These are phyloP conservation scores for Prosopis cineraria DNA, from an alignment of 306 rosid species.

Conservation along the genomic window DNA sequence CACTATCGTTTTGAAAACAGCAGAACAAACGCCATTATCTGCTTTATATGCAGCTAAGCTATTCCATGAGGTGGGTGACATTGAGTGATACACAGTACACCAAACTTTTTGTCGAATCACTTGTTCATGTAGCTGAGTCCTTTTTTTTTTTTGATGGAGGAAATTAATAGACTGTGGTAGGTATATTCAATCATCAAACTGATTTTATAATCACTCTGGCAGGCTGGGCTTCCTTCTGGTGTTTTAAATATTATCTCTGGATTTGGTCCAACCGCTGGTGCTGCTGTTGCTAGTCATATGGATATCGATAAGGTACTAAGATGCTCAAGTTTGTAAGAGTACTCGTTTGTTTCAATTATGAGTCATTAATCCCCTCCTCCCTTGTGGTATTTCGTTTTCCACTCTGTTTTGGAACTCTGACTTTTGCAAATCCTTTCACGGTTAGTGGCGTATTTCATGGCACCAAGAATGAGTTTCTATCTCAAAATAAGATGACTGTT, in stretches of 20 bases:
- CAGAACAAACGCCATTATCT: constrained; percentile 95
- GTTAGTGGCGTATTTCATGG: constrained; percentile 1
- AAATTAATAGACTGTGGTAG: background rate
- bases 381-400: background rate
- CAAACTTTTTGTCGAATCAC: background rate
- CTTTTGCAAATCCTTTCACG: background rate
- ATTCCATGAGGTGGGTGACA: constrained; percentile 66
- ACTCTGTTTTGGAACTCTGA: constrained; percentile 1
- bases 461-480: constrained; percentile 10
- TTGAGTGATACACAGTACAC: background rate
- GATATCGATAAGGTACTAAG: constrained; percentile 84
- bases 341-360: background rate
- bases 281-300: constrained; percentile 93
- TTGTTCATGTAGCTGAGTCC: background rate
- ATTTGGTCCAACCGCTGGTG: constrained; percentile 95
- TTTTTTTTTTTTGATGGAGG: background rate
- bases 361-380: background rate
- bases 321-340: background rate
- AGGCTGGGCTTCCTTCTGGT: constrained; percentile 96
- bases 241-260: constrained; percentile 87
- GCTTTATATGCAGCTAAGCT: constrained; percentile 70
- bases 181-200: background rate
- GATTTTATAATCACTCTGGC: constrained; percentile 37
- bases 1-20: constrained; percentile 80
- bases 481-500: background rate